Evolutionary conservation across 2,329 filamentous ascomycete species (phyloP), one percentile per base, ranked within the genome.

Genomic region (Leptographium procerum): DNA sequence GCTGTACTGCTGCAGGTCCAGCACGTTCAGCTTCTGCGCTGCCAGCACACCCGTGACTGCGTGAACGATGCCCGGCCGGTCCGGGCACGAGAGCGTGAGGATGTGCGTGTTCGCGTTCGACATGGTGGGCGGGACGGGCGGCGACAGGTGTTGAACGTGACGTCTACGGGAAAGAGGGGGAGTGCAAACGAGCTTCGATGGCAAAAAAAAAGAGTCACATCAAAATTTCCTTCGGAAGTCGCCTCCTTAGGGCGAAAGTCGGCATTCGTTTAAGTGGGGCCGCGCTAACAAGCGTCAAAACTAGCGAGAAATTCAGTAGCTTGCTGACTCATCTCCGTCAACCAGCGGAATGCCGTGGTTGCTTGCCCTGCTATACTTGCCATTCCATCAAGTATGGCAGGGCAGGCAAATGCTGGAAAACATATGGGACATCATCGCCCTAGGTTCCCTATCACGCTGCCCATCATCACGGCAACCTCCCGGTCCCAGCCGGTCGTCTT

Each of bases 391-490:
- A n/a, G n/a, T n/a, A n/a, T n/a, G n/a, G n/a, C n/a, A n/a, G n/a
- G n/a, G n/a, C n/a, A n/a, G n/a, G n/a, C n/a, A n/a, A n/a, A n/a
- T n/a, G n/a, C n/a, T n/a, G n/a, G n/a, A n/a, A 43, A 19, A 43
- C 1, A 16, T 14, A 43, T 7, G 19, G 40, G 16, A n/a, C 2
- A 28, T 45, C 36, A 55, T 19, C 53, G 53, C 11, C 36, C 53
- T 16, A 55, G 26, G 60, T 79, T 79, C 53, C 79, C 81, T 45
- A 91, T 78, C 7, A 96, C 84, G 65, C 89, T 89, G 56, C 88
- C 87, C 48, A 95, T 88, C 92, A 97, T 96, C 53, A 97, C 91
- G 1, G 91, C 91, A 53, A 91, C 87, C 73, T 97, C 94, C 45
- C 92, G 81, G 66, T 96, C 92, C 89, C 90, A 96, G 58, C 76